These are phyloP conservation scores for Pythium brassicae DNA, from an alignment of 352 stramenopile species.

Conservation along the genomic window DNA sequence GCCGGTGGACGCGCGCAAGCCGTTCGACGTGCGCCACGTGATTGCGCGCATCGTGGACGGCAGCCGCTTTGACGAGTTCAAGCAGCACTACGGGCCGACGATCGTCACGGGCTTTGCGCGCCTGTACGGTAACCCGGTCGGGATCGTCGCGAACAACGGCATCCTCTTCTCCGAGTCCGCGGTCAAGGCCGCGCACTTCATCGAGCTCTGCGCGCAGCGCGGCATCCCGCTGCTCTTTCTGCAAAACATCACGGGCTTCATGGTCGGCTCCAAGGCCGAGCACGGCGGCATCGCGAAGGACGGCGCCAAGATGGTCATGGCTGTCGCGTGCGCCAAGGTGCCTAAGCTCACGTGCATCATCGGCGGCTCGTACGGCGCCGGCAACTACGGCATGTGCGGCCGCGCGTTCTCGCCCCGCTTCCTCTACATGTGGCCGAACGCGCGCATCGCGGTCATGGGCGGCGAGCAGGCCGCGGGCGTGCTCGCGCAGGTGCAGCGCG, in stretches of 20 bases:
- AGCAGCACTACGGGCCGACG: constrained; percentile 94
- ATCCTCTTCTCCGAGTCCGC: constrained; percentile 93
- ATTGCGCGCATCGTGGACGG: constrained; percentile 96
- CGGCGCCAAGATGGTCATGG: constrained; percentile 95
- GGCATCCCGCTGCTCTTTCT: constrained; percentile 96
- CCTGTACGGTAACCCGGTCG: constrained; percentile 93
- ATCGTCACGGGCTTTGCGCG: constrained; percentile 97
- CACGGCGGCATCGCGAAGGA: constrained; percentile 79
- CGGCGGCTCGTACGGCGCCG: constrained; percentile 94
- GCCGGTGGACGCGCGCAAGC: no score
- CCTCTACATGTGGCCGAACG: constrained; percentile 98
- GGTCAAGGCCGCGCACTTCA: constrained; percentile 96
- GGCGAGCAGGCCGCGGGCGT: constrained; percentile 96
- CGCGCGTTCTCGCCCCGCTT: constrained; percentile 95
- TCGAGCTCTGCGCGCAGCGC: constrained; percentile 96
- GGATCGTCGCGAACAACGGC: constrained; percentile 98
- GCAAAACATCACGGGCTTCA: constrained; percentile 36
- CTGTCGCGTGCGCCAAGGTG: constrained; percentile 92
- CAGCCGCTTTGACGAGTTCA: constrained; percentile 74
- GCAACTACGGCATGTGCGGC: constrained; percentile 47
- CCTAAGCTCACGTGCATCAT: constrained; percentile 96
- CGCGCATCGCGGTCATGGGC: constrained; percentile 96
- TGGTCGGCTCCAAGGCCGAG: no score
- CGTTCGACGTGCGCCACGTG: constrained; percentile 63
- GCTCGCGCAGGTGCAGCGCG: constrained; percentile 92